Conservation (phyloP, 2,329 filamentous ascomycete species). For the Ophiostoma montium region DNA sequence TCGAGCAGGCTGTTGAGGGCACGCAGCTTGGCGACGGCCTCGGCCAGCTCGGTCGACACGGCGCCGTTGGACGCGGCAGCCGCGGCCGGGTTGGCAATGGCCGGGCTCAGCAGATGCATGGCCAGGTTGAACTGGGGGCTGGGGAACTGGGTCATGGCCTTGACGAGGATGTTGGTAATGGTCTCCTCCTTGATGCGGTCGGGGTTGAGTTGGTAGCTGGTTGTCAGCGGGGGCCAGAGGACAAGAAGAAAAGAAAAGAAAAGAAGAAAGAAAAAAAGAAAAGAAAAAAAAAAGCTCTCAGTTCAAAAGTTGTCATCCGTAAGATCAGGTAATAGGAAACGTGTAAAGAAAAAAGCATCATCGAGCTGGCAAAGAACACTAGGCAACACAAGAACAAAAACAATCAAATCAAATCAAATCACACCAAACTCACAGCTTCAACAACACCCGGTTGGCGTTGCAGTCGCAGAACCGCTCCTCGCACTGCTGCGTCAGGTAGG, state of each 20-base stretch:
- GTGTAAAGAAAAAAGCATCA: constrained; percentile 71
- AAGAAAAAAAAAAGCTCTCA: constrained; percentile 34
- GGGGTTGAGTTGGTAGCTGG: constrained; percentile 98
- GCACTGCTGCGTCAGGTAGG: constrained; percentile 89
- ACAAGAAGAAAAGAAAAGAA: neutral
- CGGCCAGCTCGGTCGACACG: constrained; percentile 54
- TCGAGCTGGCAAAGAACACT: constrained; percentile 15
- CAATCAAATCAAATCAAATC: constrained; percentile 8
- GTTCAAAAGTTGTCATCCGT: constrained; percentile 50
- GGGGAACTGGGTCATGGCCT: constrained; percentile 93
- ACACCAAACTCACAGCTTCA: constrained; percentile 74
- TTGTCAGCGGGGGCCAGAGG: neutral
- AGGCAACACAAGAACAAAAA: neutral
- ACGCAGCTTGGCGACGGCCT: constrained; percentile 81
- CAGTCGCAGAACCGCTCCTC: constrained; percentile 88
- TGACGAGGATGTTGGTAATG: constrained; percentile 97
- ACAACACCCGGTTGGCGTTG: constrained; percentile 87
- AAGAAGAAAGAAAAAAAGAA: neutral
- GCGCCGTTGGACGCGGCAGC: constrained; percentile 33
- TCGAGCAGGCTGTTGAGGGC: constrained; percentile 76
- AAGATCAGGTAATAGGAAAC: constrained; percentile 97
- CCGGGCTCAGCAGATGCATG: constrained; percentile 82
- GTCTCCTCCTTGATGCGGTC: constrained; percentile 94
- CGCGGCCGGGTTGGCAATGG: constrained; percentile 47
- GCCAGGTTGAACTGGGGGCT: constrained; percentile 88